These are phyloP conservation scores for Symbiotaphrina buchneri DNA, from an alignment of 495 filamentous ascomycete genomes.

Conservation along the genomic window DNA sequence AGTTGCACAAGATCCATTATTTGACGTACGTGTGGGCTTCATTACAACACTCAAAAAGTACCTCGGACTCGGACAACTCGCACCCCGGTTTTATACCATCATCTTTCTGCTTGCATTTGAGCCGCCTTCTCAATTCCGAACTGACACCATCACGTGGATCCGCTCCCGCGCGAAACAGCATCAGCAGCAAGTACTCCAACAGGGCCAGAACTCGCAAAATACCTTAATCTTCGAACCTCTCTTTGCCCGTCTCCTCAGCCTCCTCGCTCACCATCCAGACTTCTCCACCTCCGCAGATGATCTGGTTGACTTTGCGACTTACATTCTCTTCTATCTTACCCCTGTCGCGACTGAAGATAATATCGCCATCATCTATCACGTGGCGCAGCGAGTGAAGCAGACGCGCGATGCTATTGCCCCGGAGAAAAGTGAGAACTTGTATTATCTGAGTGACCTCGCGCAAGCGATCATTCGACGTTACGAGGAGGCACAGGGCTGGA, in stretches of 20 bases:
- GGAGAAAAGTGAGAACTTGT: conserved; percentile 40
- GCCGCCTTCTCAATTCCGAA: conserved; percentile 41
- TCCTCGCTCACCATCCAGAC: conserved; percentile 90
- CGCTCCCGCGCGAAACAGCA: conserved; percentile 39
- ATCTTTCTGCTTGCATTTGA: conserved; percentile 84
- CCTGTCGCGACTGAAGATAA: conserved; percentile 71
- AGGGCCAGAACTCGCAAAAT: no score
- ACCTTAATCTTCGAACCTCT: conserved; percentile 59
- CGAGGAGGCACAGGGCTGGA: conserved; percentile 56
- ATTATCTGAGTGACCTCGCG: conserved; percentile 73
- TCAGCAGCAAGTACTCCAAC: conserved; percentile 21
- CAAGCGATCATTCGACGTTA: conserved; percentile 64
- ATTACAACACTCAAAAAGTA: conserved; percentile 74
- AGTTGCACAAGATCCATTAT: conserved; percentile 54
- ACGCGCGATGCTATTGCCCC: conserved; percentile 53
- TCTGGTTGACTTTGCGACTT: conserved; percentile 57
- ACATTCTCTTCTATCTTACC: conserved; percentile 73
- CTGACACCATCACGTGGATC: conserved; percentile 68
- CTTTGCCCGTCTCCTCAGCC: conserved; percentile 66
- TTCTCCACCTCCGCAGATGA: conserved; percentile 47
- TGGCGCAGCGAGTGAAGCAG: conserved; percentile 83
- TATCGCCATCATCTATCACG: conserved; percentile 70
- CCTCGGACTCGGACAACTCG: conserved; percentile 41
- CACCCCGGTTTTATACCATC: conserved; percentile 62
- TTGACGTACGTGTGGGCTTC: conserved; percentile 54